These are phyloP conservation scores for Carex parvula DNA, from an alignment of 176 grass and related monocot species.

Conservation along the genomic window DNA sequence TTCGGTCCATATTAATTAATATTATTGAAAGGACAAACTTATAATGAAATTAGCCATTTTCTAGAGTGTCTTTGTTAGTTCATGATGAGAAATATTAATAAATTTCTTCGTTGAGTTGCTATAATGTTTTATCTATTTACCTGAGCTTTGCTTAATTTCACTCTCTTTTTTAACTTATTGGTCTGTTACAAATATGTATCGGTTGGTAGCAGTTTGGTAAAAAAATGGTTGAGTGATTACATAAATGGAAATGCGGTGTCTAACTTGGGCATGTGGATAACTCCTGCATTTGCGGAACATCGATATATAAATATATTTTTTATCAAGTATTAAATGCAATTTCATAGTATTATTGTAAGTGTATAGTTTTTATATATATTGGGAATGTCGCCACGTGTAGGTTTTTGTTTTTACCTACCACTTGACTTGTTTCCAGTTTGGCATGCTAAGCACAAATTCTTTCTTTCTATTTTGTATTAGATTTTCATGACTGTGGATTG, in stretches of 20 bases:
- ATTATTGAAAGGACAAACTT: neutral
- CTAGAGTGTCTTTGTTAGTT: neutral
- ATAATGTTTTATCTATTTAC: neutral
- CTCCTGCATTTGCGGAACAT: neutral
- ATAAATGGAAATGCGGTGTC: neutral
- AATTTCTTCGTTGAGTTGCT: neutral
- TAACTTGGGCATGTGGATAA: neutral
- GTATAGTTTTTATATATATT: neutral
- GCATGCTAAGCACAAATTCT: neutral
- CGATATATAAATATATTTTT: neutral
- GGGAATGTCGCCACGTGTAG: neutral
- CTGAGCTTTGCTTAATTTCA: neutral
- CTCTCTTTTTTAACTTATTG: neutral
- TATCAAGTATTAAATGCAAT: neutral
- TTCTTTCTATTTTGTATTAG: conserved; percentile 13
- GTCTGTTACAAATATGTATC: neutral
- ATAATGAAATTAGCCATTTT: neutral
- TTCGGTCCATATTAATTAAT: neutral
- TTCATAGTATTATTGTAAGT: neutral
- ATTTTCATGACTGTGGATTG: neutral
- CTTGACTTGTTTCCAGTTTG: neutral
- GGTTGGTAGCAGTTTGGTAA: neutral
- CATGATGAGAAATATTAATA: neutral
- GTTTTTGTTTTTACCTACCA: conserved; percentile 3
- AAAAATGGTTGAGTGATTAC: neutral